Base-by-base conservation (phyloP, 139 green algal species). In the Astrephomene gubernaculifera region DNA sequence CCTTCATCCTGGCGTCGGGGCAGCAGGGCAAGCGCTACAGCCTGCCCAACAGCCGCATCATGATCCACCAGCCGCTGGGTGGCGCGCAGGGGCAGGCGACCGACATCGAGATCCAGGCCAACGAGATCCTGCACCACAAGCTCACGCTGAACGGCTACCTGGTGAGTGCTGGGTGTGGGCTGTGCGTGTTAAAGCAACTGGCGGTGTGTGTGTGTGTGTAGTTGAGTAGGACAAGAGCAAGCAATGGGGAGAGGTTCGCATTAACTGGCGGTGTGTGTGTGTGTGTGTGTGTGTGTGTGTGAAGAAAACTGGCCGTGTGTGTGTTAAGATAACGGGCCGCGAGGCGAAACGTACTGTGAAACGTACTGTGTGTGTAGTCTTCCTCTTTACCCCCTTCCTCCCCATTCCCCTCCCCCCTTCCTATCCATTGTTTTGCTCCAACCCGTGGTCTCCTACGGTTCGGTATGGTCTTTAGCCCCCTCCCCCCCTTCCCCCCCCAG, bases 51-150 rank as follows among this genome's bases (percentile, higher is more conserved):
- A 97, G 93, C 35, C 95, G 98, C 73, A 99, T 99, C 92, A 99
- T 99, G 98, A 99, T 99, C 87, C 98, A 99, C 89, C 98, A 99
- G 94, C 98, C 98, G 27, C 91, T 99, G 79, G 98, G 98, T 90
- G 98, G 98, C 39, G 97, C 98, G 4, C 96, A 98, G 93, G 98
- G 98, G 45, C 98, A 99, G 94, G 98, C 98, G 45, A 98, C 97
- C 44, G 97, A 99, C 86, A 99, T 99, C 88, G 98, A 99, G 92
- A 99, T 99, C 87, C 95, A 98, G 92, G 98, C 98, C 25, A 99
- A 99, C 84, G 98, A 99, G 92, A 99, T 99, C 86, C 88, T 99
- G 92, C 98, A 99, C 90, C 98, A 99, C 94, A 99, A 99, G 92
- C 93, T 98, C 41, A 99, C 96, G 10, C 94, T 99, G 35, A 99